Percentiles rank a stretch among this genome's conserved stretches.
Conservation (phyloP, 2,329 filamentous ascomycete species). For the Trichoderma harzianum region DNA sequence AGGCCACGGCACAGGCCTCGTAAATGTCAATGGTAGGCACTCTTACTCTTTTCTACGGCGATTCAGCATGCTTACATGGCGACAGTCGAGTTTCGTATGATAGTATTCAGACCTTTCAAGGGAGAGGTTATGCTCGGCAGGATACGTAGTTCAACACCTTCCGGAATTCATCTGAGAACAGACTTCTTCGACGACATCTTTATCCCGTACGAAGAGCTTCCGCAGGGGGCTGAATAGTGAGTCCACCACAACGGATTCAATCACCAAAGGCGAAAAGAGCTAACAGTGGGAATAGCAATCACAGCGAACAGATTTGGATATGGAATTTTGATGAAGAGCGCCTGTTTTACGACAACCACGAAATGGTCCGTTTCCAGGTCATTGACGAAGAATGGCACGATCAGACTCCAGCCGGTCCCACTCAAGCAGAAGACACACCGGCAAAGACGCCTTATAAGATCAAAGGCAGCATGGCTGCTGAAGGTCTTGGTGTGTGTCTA, state of each 20-base stretch:
- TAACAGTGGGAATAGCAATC: conserved; percentile 52
- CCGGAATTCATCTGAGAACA: conserved; percentile 74
- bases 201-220: conserved; percentile 69
- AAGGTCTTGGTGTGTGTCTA: conserved; percentile 59
- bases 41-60: background rate
- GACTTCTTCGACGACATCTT: conserved; percentile 96
- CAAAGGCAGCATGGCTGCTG: conserved; percentile 60
- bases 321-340: conserved; percentile 73
- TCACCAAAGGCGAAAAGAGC: background rate
- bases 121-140: conserved; percentile 84
- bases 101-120: conserved; percentile 95
- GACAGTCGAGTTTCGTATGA: conserved; percentile 83
- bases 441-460: conserved; percentile 71
- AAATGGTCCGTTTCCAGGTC: conserved; percentile 82
- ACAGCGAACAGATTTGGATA: conserved; percentile 75
- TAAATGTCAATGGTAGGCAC: conserved; percentile 81
- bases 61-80: background rate
- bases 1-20: conserved; percentile 84
- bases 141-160: conserved; percentile 70
- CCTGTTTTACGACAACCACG: conserved; percentile 85
- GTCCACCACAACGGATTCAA: conserved; percentile 27
- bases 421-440: conserved; percentile 57
- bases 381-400: conserved; percentile 90
- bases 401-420: conserved; percentile 68
- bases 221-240: conserved; percentile 74